Evolutionary conservation across 2,329 filamentous ascomycete genomes (phyloP).

Genomic region (Alternaria incomplexa): DNA sequence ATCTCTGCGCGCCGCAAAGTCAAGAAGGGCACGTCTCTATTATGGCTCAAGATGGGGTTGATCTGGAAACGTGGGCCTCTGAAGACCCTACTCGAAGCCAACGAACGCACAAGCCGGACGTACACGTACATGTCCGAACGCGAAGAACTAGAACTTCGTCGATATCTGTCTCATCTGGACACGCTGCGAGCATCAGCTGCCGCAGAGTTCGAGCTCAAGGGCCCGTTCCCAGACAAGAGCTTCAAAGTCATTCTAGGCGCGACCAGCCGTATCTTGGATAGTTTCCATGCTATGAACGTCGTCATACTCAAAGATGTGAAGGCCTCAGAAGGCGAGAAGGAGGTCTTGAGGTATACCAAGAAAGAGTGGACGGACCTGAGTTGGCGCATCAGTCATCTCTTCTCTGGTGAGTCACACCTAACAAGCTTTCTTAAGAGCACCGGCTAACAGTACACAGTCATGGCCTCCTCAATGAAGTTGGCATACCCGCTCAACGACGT

Average conservation of each 20-base stretch:
- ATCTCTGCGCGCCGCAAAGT: constrained; percentile 89
- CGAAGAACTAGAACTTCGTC: constrained; percentile 86
- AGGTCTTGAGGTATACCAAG: constrained; percentile 78
- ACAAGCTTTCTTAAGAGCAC: neutral
- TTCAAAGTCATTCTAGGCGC: constrained; percentile 78
- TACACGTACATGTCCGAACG: constrained; percentile 82
- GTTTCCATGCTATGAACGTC: constrained; percentile 95
- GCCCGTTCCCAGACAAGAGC: constrained; percentile 79
- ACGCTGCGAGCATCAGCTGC: constrained; percentile 73
- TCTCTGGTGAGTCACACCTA: constrained; percentile 58
- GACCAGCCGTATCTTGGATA: constrained; percentile 85
- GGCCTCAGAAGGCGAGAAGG: constrained; percentile 79
- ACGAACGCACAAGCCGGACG: constrained; percentile 27
- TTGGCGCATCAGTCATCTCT: constrained; percentile 86
- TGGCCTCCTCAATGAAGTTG: constrained; percentile 91
- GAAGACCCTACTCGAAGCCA: constrained; percentile 64
- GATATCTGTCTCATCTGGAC: constrained; percentile 76
- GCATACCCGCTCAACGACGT: constrained; percentile 93
- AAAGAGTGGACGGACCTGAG: constrained; percentile 82
- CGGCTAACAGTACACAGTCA: constrained; percentile 58
- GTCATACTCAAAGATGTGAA: constrained; percentile 81
- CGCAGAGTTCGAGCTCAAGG: constrained; percentile 87
- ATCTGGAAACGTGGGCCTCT: constrained; percentile 96
- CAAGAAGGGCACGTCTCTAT: constrained; percentile 84
- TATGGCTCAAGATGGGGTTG: constrained; percentile 93